Conservation (phyloP, 768 basidiomycete species). For the Pisolithus orientalis region DNA sequence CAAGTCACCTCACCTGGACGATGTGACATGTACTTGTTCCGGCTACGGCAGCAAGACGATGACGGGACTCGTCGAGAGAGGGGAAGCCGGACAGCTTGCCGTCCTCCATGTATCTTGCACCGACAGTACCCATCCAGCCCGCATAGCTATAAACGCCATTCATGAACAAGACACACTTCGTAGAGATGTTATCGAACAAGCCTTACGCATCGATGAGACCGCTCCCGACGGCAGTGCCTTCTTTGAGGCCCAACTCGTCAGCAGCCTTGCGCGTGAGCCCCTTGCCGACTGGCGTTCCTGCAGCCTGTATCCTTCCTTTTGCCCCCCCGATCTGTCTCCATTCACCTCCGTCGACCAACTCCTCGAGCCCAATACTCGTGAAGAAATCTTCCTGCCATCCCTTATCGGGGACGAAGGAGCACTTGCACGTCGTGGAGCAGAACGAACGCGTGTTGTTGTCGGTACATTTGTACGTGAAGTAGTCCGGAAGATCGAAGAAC, state of each 20-base stretch:
- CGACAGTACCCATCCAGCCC: slow-evolving; percentile 96
- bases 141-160: slow-evolving; percentile 54
- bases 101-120: slow-evolving; percentile 59
- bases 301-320: slow-evolving; percentile 63
- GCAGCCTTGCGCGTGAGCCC: slow-evolving; percentile 80
- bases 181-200: slow-evolving; percentile 1
- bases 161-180: neutral
- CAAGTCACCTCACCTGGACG: slow-evolving; percentile 54
- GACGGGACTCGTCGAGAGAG: slow-evolving; percentile 65
- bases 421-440: slow-evolving; percentile 96
- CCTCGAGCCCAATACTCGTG: slow-evolving; percentile 69
- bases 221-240: slow-evolving; percentile 90
- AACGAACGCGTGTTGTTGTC: slow-evolving; percentile 63
- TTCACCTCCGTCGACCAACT: slow-evolving; percentile 53
- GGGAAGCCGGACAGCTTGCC: slow-evolving; percentile 51
- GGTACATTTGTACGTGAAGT: slow-evolving; percentile 90
- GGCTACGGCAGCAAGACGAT: slow-evolving; percentile 86
- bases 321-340: slow-evolving; percentile 73
- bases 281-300: slow-evolving; percentile 76
- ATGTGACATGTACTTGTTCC: slow-evolving; percentile 97
- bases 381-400: slow-evolving; percentile 94
- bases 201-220: slow-evolving; percentile 90
- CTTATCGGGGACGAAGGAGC: slow-evolving; percentile 77
- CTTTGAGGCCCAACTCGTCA: slow-evolving; percentile 73
- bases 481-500: slow-evolving; percentile 93